A percentile compares a stretch with the other conserved stretches of the same genome.
phyloP scores from a whole-genome alignment of 2,329 filamentous ascomycete genomes.

The Nemania sp. region DNA sequence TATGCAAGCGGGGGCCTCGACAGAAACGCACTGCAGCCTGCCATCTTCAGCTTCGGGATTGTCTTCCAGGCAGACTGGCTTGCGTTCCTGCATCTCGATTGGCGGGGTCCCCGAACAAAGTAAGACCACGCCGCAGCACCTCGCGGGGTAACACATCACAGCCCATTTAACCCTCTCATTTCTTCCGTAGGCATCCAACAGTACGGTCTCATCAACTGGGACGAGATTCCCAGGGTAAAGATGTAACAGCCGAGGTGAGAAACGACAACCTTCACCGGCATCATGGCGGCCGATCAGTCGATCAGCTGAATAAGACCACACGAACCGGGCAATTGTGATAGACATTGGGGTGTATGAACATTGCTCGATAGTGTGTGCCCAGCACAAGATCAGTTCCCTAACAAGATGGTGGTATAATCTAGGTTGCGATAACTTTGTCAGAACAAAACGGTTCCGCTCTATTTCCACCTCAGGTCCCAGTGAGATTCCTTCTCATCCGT shows the following conservation, averaged over 20 bases:
- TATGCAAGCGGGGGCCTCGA: conserved; percentile 15
- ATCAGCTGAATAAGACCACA: conserved; percentile 3
- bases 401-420: background rate
- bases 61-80: background rate
- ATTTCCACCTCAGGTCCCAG: background rate
- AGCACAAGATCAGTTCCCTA: conserved; percentile 1
- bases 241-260: conserved; percentile 9
- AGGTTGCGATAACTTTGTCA: background rate
- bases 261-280: background rate
- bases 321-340: conserved; percentile 7
- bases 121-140: background rate
- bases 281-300: conserved; percentile 9
- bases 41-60: conserved; percentile 7
- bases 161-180: background rate
- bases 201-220: background rate
- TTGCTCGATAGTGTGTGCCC: background rate
- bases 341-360: background rate
- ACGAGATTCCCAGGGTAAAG: background rate
- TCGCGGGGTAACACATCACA: conserved; percentile 6
- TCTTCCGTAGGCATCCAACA: too few species aligned
- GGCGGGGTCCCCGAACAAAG: conserved; percentile 12
- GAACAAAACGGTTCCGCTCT: background rate
- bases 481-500: conserved; percentile 21
- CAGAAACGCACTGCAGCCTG: too few species aligned
- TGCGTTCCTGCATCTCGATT: conserved; percentile 18